phyloP scores from a whole-genome alignment of 2,329 filamentous ascomycete species.

The Neoscytalidium dimidiatum region DNA sequence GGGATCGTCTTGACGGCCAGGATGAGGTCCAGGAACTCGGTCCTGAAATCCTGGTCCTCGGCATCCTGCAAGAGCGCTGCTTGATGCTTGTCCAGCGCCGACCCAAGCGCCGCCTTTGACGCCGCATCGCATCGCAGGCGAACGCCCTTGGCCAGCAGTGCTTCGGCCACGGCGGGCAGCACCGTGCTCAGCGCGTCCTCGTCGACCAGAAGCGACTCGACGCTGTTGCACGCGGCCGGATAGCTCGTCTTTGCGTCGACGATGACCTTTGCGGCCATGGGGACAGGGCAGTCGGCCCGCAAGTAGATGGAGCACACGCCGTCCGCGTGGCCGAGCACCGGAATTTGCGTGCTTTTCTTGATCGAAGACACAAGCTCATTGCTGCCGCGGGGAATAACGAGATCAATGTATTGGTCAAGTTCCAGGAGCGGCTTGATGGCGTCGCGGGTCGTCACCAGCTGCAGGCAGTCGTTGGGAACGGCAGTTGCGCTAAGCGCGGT shows the following conservation, averaged over 20 bases:
- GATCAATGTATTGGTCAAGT: slow-evolving; percentile 85
- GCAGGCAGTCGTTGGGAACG: slow-evolving; percentile 84
- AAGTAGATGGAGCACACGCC: slow-evolving; percentile 88
- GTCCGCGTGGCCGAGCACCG: slow-evolving; percentile 93
- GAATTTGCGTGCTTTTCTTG: slow-evolving; percentile 88
- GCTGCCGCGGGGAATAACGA: slow-evolving; percentile 89
- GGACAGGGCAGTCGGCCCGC: slow-evolving; percentile 71
- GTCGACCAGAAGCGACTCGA: slow-evolving; percentile 91
- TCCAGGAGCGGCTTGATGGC: slow-evolving; percentile 84
- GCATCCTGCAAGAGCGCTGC: slow-evolving; percentile 62
- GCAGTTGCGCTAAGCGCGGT: slow-evolving; percentile 69
- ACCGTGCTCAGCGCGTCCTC: slow-evolving; percentile 66
- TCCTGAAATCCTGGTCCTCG: slow-evolving; percentile 72
- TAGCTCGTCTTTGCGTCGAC: slow-evolving; percentile 94
- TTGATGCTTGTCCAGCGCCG: slow-evolving; percentile 46
- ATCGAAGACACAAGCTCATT: slow-evolving; percentile 90
- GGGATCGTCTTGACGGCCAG: slow-evolving; percentile 81
- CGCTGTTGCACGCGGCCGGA: slow-evolving; percentile 89
- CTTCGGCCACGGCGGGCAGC: slow-evolving; percentile 71
- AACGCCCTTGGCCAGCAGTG: slow-evolving; percentile 75
- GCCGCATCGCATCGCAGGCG: slow-evolving; percentile 75
- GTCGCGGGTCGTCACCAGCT: slow-evolving; percentile 91
- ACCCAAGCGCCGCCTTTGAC: slow-evolving; percentile 65
- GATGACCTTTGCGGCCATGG: slow-evolving; percentile 73
- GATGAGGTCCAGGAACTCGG: slow-evolving; percentile 84